A percentile compares a stretch with the other conserved stretches of the same genome.
These are phyloP conservation scores for Heterobasidion annosum DNA, from an alignment of 1,284 basidiomycete species.

Conservation along the genomic window DNA sequence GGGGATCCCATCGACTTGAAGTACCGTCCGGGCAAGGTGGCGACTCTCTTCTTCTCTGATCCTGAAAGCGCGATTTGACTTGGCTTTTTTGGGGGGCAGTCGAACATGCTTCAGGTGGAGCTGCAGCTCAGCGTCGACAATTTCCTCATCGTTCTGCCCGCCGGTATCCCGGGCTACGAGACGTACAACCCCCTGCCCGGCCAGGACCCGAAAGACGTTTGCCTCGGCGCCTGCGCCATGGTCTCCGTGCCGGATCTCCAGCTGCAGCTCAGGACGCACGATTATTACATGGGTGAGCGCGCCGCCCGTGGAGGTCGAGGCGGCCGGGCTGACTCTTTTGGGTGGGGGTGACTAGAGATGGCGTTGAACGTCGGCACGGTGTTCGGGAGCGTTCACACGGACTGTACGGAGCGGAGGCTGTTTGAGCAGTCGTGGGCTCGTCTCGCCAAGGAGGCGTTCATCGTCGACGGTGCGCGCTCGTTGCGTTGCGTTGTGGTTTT, in stretches of 20 bases:
- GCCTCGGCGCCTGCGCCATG: conserved; percentile 47
- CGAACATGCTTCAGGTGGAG: conserved; percentile 74
- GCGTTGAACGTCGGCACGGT: conserved; percentile 64
- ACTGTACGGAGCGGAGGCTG: conserved; percentile 38
- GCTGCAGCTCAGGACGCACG: conserved; percentile 69
- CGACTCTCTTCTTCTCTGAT: background rate
- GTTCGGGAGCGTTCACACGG: conserved; percentile 37
- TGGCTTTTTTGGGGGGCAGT: conserved; percentile 31
- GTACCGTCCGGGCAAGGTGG: conserved; percentile 61
- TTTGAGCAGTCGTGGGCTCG: conserved; percentile 17
- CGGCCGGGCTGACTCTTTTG: conserved; percentile 2
- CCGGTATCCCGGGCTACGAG: conserved; percentile 69
- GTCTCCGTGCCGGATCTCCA: conserved; percentile 62
- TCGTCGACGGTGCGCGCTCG: conserved; percentile 51
- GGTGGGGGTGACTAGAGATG: conserved; percentile 47
- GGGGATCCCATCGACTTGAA: conserved; percentile 79
- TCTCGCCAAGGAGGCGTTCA: conserved; percentile 30
- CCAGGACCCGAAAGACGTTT: conserved; percentile 16
- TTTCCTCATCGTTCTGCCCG: conserved; percentile 58
- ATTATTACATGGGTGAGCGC: conserved; percentile 77
- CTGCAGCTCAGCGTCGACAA: conserved; percentile 48
- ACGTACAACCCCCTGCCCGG: conserved; percentile 17
- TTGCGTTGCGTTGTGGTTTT: background rate
- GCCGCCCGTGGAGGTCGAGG: background rate
- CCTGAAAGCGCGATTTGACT: no score